Base-by-base conservation (phyloP, 2,329 filamentous ascomycete species). In the Ophiostoma populinum region DNA sequence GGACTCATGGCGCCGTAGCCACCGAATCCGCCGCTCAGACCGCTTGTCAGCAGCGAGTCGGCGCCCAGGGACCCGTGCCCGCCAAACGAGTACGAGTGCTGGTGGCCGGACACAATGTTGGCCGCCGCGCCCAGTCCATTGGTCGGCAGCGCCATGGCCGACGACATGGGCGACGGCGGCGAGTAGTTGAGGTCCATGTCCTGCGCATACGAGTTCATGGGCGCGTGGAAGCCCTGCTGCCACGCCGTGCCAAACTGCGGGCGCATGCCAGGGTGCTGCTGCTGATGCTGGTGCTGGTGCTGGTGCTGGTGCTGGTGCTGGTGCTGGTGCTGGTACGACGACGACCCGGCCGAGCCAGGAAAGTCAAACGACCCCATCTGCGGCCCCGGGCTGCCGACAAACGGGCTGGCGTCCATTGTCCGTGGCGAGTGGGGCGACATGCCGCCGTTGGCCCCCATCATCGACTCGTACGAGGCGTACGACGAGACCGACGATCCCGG, bases 111-210 rank as follows among this genome's bases (percentile, higher is more conserved):
- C 8, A 44, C 18, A 13, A 45, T 44, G 30, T 40, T 42, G 19
- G 44, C 40, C 3, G 44, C 36, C 2, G 40, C 39, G 2, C 39
- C 42, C 7, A 45, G 33, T 2, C 37, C 31, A 3, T 19, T 26
- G 10, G 25, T 18, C 4, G 42, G 38, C 17, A 42, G 22, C 4
- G 39, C 34, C n/a, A 42, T 25, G 8, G 28, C 19, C 2, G 39
- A 25, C 24, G 39, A 36, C 19, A 45, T 42, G 16, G 45, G 43
- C 4, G 44, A 46, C 11, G 44, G 43, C 1, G 44, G 45, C 9
- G 44, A 45, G 24, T 44, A 47, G 35, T 41, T 41, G 18, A 44
- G 24, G 13, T 43, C 39, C 39, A 43, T 40, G 18, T 45, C 44
- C 34, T 40, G 41, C 4, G 37, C 32, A 33, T 38, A 46, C 3